Base-by-base conservation (phyloP, 2,329 filamentous ascomycete genomes). In the Verruconis gallopava region DNA sequence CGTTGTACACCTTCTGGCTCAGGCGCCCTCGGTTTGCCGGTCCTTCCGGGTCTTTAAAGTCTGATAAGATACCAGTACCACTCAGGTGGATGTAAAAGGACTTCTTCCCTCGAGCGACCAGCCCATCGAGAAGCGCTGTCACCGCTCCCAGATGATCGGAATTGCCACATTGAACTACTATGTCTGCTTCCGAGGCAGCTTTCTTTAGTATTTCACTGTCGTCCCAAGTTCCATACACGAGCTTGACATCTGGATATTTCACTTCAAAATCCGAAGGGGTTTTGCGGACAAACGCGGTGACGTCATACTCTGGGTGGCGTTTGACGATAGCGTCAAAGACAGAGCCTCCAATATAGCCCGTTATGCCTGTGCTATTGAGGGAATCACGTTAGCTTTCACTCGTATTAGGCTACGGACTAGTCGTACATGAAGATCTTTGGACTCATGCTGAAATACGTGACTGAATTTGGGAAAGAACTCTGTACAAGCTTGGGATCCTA, bases 371-470 rank as follows among this genome's bases (percentile, higher is more conserved):
- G 11, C 33, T 36, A 15, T 36, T n/a, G n/a, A n/a, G 25, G 25
- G 25, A 30, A 9, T n/a, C 25, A 30, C 6, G 25, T 30, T n/a
- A 30, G 25, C 25, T 13, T 11, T 11, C 13, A 30, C 11, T 11
- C 13, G 25, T 30, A 30, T 30, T 13, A 13, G 14, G 14, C 11
- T 11, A 30, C 11, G 14, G 25, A 13, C 13, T 11, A 30, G 25
- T 11, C 25, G 14, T 30, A 30, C 33, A 36, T 36, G 33, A 36
- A 36, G 33, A 36, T 11, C 17, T 36, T 36, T 36, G 33, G n/a
- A n/a, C n/a, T n/a, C n/a, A n/a, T n/a, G n/a, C n/a, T n/a, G n/a
- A n/a, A n/a, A n/a, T n/a, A n/a, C n/a, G n/a, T n/a, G n/a, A n/a
- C n/a, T n/a, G n/a, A n/a, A n/a, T n/a, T n/a, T n/a, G n/a, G n/a